A percentile compares a stretch with the other conserved stretches of the same genome.
These are phyloP conservation scores for Acmispon strigosus DNA, from an alignment of 306 rosid species.

Conservation along the genomic window DNA sequence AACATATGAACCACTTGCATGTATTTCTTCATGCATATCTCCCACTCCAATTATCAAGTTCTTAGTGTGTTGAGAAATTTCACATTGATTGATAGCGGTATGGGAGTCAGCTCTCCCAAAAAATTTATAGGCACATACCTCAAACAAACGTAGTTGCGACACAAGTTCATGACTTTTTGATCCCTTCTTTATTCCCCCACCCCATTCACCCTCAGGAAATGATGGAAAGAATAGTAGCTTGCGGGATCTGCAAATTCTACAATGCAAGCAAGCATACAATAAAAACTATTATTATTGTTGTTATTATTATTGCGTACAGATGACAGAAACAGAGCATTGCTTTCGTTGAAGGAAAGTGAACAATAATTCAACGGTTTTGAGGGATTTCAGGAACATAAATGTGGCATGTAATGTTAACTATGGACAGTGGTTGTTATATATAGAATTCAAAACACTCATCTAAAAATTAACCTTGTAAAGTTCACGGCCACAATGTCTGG, in stretches of 20 bases:
- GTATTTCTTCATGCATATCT: too few relatives aligned
- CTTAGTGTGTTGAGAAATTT: too few relatives aligned
- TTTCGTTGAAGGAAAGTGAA: neutral
- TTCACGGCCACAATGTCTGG: neutral
- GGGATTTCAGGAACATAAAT: conserved; percentile 24
- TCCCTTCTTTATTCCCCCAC: neutral
- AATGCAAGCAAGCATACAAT: neutral
- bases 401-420: conserved; percentile 17
- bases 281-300: neutral
- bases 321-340: neutral
- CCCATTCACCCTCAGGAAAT: neutral
- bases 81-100: too few relatives aligned
- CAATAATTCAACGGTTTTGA: conserved; percentile 12
- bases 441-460: neutral
- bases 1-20: too few relatives aligned
- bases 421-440: neutral
- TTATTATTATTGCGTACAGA: neutral
- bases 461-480: neutral
- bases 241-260: neutral
- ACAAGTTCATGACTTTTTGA: conserved; percentile 15
- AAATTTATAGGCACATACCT: too few relatives aligned
- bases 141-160: conserved; percentile 9
- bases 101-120: too few relatives aligned
- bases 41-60: too few relatives aligned
- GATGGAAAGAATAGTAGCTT: neutral